phyloP scores from a whole-genome alignment of 371 early-diverging fungal species.

The Massospora cicadina region DNA sequence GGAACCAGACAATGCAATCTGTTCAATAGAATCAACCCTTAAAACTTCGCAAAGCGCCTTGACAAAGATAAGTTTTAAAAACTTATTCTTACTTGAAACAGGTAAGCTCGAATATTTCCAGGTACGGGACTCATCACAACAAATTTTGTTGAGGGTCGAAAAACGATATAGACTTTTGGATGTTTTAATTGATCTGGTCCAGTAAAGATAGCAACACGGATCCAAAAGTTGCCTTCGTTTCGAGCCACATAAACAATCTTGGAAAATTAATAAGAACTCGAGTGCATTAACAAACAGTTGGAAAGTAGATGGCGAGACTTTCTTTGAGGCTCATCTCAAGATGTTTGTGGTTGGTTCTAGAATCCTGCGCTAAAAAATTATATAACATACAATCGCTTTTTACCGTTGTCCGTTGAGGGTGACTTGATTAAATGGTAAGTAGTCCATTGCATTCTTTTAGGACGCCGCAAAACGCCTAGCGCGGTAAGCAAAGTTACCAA shows the following conservation, averaged over 20 bases:
- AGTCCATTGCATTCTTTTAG: not conserved
- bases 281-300: not conserved
- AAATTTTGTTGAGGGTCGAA: not conserved
- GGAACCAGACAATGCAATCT: not conserved
- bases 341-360: not conserved
- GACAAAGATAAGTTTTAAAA: not conserved
- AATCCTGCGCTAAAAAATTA: not conserved
- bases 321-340: not conserved
- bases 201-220: not conserved
- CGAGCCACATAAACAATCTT: conserved; percentile 2
- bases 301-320: not conserved
- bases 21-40: not conserved
- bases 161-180: conserved; percentile 5
- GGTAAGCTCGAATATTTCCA: not conserved
- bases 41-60: conserved; percentile 3
- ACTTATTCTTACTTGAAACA: not conserved
- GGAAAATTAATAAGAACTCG: not conserved
- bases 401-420: not conserved
- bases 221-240: not conserved
- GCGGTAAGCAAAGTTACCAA: not conserved
- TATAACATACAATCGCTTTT: not conserved
- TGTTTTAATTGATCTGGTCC: not conserved
- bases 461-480: not conserved
- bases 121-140: not conserved
- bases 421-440: not conserved